Conservation (phyloP, 2,329 filamentous ascomycete genomes). For the Paracamarosporium sp. region DNA sequence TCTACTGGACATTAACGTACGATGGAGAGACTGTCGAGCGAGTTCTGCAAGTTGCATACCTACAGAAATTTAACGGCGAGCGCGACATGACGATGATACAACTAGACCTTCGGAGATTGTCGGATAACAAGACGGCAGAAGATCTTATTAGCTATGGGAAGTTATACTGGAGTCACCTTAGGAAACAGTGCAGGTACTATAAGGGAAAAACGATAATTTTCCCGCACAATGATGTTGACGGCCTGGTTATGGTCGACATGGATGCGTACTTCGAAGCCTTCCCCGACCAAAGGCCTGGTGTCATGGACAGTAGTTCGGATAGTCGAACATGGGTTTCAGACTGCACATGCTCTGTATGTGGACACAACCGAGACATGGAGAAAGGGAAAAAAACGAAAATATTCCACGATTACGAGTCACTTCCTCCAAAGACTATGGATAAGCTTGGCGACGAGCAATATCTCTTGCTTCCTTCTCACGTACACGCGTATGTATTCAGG, state of each 20-base stretch:
- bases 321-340: background rate
- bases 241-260: conserved; percentile 14
- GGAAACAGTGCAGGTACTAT: conserved; percentile 11
- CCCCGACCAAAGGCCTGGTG: background rate
- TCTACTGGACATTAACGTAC: conserved; percentile 5
- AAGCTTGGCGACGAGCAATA: conserved; percentile 3
- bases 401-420: background rate
- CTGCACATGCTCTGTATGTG: conserved; percentile 8
- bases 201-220: conserved; percentile 10
- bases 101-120: background rate
- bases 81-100: background rate
- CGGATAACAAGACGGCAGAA: background rate
- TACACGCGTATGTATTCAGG: conserved; percentile 12
- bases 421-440: background rate
- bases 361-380: background rate
- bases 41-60: background rate
- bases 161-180: conserved; percentile 8
- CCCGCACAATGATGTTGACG: conserved; percentile 15
- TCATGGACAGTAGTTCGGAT: background rate
- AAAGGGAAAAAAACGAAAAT: background rate
- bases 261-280: conserved; percentile 4
- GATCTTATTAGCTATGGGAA: background rate
- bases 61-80: conserved; percentile 1
- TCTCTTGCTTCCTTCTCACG: conserved; percentile 7
- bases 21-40: background rate